Percentiles rank a stretch among this genome's conserved stretches.
Conservation (phyloP, 257 asterid species). For the Ajuga chamaepitys region DNA sequence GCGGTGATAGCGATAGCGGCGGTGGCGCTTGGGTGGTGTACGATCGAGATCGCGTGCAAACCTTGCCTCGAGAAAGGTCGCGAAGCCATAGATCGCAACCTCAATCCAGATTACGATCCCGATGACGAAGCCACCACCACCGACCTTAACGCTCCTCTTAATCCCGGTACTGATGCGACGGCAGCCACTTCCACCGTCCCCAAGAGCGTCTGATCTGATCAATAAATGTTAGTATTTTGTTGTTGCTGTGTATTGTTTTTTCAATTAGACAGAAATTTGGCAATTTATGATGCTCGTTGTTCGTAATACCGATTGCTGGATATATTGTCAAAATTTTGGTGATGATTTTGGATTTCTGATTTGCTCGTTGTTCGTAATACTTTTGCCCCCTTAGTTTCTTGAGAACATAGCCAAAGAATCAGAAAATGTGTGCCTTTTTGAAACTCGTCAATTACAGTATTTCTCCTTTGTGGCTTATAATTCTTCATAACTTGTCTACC, state of each 20-base stretch:
- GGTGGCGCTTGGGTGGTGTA: constrained; percentile 74
- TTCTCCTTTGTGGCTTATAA: too few relatives aligned
- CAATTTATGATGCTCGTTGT: too few relatives aligned
- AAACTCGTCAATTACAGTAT: too few relatives aligned
- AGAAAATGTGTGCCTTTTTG: too few relatives aligned
- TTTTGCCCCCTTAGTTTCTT: too few relatives aligned
- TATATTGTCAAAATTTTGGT: too few relatives aligned
- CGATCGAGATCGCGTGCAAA: constrained; percentile 86
- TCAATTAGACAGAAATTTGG: constrained; percentile 21
- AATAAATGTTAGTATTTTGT: neutral
- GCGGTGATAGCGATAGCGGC: constrained; percentile 79
- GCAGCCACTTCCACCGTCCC: constrained; percentile 19
- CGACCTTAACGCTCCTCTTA: constrained; percentile 53
- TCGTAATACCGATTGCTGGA: too few relatives aligned
- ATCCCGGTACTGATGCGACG: constrained; percentile 15
- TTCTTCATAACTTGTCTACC: too few relatives aligned
- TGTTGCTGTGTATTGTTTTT: neutral
- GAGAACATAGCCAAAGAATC: too few relatives aligned
- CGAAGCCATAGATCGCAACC: constrained; percentile 78
- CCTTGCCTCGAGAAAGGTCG: constrained; percentile 94
- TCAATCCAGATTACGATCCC: constrained; percentile 89
- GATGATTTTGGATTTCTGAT: too few relatives aligned
- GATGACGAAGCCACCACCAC: constrained; percentile 39
- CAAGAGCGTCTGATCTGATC: constrained; percentile 33
- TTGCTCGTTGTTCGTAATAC: too few relatives aligned